Base-by-base conservation (phyloP, 2,329 filamentous ascomycete species). In the Plenodomus biglobosus region DNA sequence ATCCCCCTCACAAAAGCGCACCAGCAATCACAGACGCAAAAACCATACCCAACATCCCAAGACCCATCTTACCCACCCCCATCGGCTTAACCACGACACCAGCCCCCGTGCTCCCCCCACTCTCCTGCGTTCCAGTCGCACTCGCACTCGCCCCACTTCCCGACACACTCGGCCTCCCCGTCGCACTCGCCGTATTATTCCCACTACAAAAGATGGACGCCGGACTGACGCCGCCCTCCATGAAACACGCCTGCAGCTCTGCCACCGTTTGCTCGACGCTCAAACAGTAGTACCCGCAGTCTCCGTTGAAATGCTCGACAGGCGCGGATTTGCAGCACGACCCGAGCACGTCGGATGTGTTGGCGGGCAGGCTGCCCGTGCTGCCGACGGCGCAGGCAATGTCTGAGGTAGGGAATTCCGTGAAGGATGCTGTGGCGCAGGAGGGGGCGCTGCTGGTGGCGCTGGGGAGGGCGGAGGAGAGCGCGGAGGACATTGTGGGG, bases 271-370 rank as follows among this genome's bases (percentile, higher is more conserved):
- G 66, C 24, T 60, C 56, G 13, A 59, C 48, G 8, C 59, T 53
- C 2, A 70, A 56, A 41, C 67, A 70, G 49, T 64, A 69, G 42
- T 59, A 55, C 13, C 62, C 65, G 51, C 67, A 70, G 22, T 57
- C 50, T 44, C 56, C 58, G 34, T 62, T 66, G 48, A 53, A 69
- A 2, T 50, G 46, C 40, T 68, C 58, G 38, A 69, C 66, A 6
- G 65, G 59, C 7, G 64, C 65, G 27, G 52, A 49, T 35, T 68
- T 68, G 63, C 67, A 70, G 62, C 67, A 70, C 37, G 50, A 44
- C 8, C 57, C 51, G 35, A 69, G 56, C 17, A 58, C 53, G 20
- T 56, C 47, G 34, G 52, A 49, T 17, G 64, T 64, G 52, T 64
- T 68, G 42, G 48, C 50, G 7, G 64, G 59, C 10, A 69, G 40